These are phyloP conservation scores for Hyphopichia wangnamkhiaoensis DNA, from an alignment of 1,139 yeast genomes.

Conservation along the genomic window DNA sequence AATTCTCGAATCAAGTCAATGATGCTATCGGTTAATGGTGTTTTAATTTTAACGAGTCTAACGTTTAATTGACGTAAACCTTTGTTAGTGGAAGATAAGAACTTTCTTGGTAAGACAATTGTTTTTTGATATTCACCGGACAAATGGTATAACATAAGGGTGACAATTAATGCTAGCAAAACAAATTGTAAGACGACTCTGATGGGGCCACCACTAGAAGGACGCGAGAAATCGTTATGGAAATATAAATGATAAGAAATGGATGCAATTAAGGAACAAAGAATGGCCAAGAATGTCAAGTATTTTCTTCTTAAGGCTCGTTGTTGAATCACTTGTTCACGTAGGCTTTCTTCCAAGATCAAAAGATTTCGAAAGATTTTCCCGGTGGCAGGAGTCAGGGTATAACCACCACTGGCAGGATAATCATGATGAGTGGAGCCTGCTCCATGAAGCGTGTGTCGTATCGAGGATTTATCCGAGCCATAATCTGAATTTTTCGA, in stretches of 20 bases:
- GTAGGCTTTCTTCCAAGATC: slow-evolving; percentile 78
- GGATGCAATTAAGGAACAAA: slow-evolving; percentile 46
- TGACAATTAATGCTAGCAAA: slow-evolving; percentile 66
- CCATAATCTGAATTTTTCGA: slow-evolving; percentile 27
- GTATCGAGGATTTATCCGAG: slow-evolving; percentile 25
- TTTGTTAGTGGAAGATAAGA: slow-evolving; percentile 77
- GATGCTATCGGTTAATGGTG: slow-evolving; percentile 54
- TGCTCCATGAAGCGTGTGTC: slow-evolving; percentile 2
- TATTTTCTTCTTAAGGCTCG: slow-evolving; percentile 71
- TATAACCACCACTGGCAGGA: slow-evolving; percentile 37
- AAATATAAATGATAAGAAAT: slow-evolving; percentile 43
- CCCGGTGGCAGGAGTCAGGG: slow-evolving; percentile 60
- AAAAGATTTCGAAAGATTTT: slow-evolving; percentile 77
- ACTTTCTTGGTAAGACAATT: slow-evolving; percentile 77
- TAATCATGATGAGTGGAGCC: slow-evolving; percentile 12
- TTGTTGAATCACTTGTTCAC: slow-evolving; percentile 79
- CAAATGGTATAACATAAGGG: slow-evolving; percentile 74
- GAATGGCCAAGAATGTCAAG: slow-evolving; percentile 61
- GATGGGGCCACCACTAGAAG: slow-evolving; percentile 25
- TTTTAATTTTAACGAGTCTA: slow-evolving; percentile 68
- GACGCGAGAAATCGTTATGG: slow-evolving; percentile 18
- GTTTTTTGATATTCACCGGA: slow-evolving; percentile 90
- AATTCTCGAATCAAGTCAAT: slow-evolving; percentile 47
- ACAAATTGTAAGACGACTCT: slow-evolving; percentile 60
- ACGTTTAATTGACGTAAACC: slow-evolving; percentile 84